A percentile compares a stretch with the other conserved stretches of the same genome.
These are phyloP conservation scores for Vitis hybrid DNA, from an alignment of 177 flowering plant species.

Conservation along the genomic window DNA sequence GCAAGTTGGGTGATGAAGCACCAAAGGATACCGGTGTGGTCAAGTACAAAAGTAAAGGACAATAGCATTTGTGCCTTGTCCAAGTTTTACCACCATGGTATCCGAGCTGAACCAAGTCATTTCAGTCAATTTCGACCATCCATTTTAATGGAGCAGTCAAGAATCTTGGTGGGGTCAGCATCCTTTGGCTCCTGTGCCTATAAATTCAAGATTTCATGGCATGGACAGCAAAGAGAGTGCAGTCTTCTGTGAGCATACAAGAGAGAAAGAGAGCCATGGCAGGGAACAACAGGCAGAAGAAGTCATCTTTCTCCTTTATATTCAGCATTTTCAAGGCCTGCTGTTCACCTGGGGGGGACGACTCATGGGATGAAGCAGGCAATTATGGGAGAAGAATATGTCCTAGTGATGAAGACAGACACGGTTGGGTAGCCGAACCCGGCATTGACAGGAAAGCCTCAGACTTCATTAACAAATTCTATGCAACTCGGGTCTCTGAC, in stretches of 20 bases:
- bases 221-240: too few species aligned
- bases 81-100: too few species aligned
- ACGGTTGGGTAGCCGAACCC: constrained; percentile 13
- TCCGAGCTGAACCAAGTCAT: too few species aligned
- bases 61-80: too few species aligned
- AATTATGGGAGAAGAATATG: background rate
- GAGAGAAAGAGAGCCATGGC: background rate
- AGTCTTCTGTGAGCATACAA: background rate
- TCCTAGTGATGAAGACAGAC: background rate
- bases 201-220: too few species aligned
- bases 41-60: too few species aligned
- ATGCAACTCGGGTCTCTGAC: constrained; percentile 15
- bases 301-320: background rate
- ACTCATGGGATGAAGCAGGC: background rate
- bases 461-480: constrained; percentile 22
- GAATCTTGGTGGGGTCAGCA: too few species aligned
- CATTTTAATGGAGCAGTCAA: too few species aligned
- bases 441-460: constrained; percentile 26
- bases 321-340: constrained; percentile 1
- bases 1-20: too few species aligned
- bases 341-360: background rate
- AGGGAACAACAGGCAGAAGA: constrained; percentile 2
- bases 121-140: too few species aligned
- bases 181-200: too few species aligned
- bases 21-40: too few species aligned